Evolutionary conservation across 75 land plant genomes (phyloP).

Genomic region (Picea sitchensis): DNA sequence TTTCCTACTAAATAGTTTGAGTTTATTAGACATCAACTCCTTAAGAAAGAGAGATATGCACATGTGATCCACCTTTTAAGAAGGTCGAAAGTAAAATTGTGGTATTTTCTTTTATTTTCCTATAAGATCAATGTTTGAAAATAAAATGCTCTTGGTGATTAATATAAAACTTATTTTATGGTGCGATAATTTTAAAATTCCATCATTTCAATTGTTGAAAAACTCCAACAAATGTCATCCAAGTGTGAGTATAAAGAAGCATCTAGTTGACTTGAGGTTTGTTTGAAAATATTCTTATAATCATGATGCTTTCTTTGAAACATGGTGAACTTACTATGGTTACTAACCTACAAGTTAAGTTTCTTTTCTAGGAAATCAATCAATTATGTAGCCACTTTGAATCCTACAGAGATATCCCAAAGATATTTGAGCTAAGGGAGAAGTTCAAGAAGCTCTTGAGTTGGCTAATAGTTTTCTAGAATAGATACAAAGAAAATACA

Average conservation of each 20-base stretch:
- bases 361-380: constrained; percentile 80
- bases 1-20: too few relatives aligned
- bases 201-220: constrained; percentile 97
- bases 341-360: not conserved
- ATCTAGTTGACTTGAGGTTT: constrained; percentile 95
- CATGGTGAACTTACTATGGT: constrained; percentile 3
- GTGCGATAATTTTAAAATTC: not conserved
- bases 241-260: constrained; percentile 97
- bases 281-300: not conserved
- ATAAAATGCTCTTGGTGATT: too few relatives aligned
- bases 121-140: too few relatives aligned
- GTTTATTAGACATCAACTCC: too few relatives aligned
- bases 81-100: too few relatives aligned
- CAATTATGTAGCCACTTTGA: constrained; percentile 97
- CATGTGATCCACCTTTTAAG: too few relatives aligned
- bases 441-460: constrained; percentile 59
- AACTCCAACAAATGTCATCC: constrained; percentile 96
- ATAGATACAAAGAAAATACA: too few relatives aligned
- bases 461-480: too few relatives aligned
- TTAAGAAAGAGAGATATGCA: too few relatives aligned
- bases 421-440: constrained; percentile 90
- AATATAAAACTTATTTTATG: too few relatives aligned
- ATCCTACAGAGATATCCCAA: constrained; percentile 93
- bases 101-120: too few relatives aligned
- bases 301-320: not conserved